Evolutionary conservation across 2,329 filamentous ascomycete genomes (phyloP).

Genomic region (Fusarium brevicatenulatum): DNA sequence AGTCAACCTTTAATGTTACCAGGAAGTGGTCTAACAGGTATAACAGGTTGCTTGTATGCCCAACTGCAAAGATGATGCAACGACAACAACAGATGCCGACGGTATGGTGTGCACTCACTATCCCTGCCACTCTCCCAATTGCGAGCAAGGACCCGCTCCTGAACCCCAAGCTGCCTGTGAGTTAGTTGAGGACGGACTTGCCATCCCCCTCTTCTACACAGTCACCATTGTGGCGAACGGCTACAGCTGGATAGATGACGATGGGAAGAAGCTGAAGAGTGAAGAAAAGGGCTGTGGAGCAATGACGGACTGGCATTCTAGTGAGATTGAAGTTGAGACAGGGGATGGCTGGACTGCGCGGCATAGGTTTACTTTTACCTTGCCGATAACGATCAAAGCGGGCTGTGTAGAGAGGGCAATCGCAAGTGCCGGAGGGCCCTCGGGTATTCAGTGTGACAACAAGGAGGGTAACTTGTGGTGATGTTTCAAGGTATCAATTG

Average conservation of each 20-base stretch:
- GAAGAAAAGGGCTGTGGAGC: not conserved
- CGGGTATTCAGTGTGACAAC: not conserved
- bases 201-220: not conserved
- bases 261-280: not conserved
- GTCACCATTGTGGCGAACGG: not conserved
- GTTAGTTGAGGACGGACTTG: not conserved
- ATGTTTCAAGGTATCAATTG: accelerated
- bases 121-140: not conserved
- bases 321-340: not conserved
- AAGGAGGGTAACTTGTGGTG: not conserved
- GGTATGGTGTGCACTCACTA: not conserved
- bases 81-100: not conserved
- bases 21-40: not conserved
- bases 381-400: not conserved
- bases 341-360: not conserved
- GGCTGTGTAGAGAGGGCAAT: not conserved
- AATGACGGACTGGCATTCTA: not conserved
- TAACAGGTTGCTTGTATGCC: not conserved
- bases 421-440: not conserved
- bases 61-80: not conserved
- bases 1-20: accelerated
- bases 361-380: not conserved
- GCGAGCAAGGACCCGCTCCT: not conserved
- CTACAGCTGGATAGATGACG: not conserved
- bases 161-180: not conserved